These are phyloP conservation scores for Vicia sativa DNA, from an alignment of 306 rosid species.

Conservation along the genomic window DNA sequence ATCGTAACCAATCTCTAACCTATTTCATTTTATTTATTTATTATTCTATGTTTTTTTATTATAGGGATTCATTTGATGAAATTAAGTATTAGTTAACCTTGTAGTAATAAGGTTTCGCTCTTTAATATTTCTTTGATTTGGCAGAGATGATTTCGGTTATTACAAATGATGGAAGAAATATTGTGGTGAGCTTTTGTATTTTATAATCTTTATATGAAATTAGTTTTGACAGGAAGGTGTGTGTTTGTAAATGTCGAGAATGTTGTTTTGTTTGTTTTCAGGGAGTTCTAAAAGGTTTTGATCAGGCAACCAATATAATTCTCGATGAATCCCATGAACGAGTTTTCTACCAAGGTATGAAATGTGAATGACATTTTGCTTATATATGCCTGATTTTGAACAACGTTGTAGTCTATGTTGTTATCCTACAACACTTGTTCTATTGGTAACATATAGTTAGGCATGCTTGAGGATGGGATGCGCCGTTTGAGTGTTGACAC, in stretches of 20 bases:
- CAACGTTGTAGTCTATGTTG: too few relatives aligned
- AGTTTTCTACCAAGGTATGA: slow-evolving; percentile 90
- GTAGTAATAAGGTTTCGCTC: too few relatives aligned
- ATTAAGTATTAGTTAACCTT: too few relatives aligned
- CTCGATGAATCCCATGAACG: slow-evolving; percentile 98
- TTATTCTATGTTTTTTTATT: too few relatives aligned
- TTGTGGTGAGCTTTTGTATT: not conserved
- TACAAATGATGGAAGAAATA: too few relatives aligned
- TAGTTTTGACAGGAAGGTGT: slow-evolving; percentile 4
- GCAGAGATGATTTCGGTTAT: too few relatives aligned
- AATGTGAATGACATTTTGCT: not conserved
- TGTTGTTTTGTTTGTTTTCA: slow-evolving; percentile 38
- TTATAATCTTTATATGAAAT: not conserved
- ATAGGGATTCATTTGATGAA: too few relatives aligned
- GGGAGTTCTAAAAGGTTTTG: slow-evolving; percentile 95
- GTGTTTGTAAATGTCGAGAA: not conserved
- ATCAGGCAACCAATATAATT: slow-evolving; percentile 97
- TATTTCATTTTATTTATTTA: too few relatives aligned
- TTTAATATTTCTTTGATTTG: too few relatives aligned
- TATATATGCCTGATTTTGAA: slow-evolving; percentile 9
- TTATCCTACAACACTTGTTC: not conserved
- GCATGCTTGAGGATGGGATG: slow-evolving; percentile 12
- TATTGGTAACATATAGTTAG: not conserved
- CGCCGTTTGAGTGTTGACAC: not conserved
- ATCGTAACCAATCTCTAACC: too few relatives aligned